A percentile compares a stretch with the other conserved stretches of the same genome.
Evolutionary conservation across 148 eudicot species (phyloP).

Genomic region (Limonium bicolor): DNA sequence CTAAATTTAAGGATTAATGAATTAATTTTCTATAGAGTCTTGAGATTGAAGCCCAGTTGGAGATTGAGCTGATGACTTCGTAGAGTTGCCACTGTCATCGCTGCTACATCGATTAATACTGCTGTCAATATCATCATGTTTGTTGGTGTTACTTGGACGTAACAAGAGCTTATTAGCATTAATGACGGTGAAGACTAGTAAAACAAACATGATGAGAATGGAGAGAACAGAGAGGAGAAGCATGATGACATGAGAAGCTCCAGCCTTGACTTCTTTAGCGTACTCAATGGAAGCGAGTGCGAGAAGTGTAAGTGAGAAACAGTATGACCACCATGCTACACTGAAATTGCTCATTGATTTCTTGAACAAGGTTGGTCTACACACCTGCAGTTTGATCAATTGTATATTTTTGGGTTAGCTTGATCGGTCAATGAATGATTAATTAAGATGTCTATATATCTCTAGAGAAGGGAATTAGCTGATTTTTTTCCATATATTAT

Average conservation of each 20-base stretch:
- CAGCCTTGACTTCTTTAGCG: slow-evolving; percentile 20
- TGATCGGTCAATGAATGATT: too few species aligned
- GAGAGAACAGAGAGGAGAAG: slow-evolving; percentile 30
- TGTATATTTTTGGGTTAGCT: background rate
- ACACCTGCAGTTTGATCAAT: slow-evolving; percentile 38
- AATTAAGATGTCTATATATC: too few species aligned
- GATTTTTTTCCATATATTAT: too few species aligned
- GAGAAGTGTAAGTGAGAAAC: slow-evolving; percentile 38
- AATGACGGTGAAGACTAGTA: slow-evolving; percentile 25
- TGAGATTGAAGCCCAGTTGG: too few species aligned
- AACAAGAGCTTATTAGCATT: slow-evolving; percentile 9
- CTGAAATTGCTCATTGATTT: slow-evolving; percentile 45
- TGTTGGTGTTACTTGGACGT: too few species aligned
- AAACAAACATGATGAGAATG: slow-evolving; percentile 23
- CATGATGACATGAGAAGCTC: slow-evolving; percentile 15
- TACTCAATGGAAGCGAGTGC: slow-evolving; percentile 37
- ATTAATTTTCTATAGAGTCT: too few species aligned
- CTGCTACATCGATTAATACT: too few species aligned
- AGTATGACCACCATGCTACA: slow-evolving; percentile 68
- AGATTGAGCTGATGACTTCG: too few species aligned
- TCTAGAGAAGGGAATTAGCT: too few species aligned
- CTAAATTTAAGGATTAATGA: too few species aligned
- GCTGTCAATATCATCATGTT: too few species aligned
- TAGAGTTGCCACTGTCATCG: too few species aligned
- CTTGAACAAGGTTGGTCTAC: slow-evolving; percentile 57